Evolutionary conservation across 345 rosid genomes (phyloP).

Genomic region (Murraya paniculata): DNA sequence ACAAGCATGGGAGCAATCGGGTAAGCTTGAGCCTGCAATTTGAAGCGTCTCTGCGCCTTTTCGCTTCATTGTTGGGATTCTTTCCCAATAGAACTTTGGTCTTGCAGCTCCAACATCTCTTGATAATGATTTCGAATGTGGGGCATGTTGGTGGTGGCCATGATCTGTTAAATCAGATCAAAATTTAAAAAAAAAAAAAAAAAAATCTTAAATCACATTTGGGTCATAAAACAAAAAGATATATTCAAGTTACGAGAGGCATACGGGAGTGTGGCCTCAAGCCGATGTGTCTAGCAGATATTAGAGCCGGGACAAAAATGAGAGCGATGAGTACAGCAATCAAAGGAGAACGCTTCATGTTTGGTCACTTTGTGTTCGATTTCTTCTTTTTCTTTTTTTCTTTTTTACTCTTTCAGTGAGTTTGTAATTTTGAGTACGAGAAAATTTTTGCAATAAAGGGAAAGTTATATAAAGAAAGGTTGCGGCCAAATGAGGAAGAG

Average conservation of each 20-base stretch:
- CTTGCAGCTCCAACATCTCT: background rate
- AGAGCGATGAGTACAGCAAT: constrained; percentile 28
- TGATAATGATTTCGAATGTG: background rate
- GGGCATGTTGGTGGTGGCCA: constrained; percentile 6
- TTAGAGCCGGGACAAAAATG: constrained; percentile 22
- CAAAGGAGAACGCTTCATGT: constrained; percentile 38
- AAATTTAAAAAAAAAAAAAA: no score
- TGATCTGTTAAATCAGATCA: constrained; percentile 22
- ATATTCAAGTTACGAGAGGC: background rate
- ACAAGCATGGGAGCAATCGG: constrained; percentile 90
- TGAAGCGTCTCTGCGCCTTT: constrained; percentile 58
- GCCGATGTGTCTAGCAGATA: constrained; percentile 39
- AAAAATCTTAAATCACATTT: no score
- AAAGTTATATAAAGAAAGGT: background rate
- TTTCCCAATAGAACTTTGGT: constrained; percentile 24
- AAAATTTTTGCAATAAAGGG: background rate
- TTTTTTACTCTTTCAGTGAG: no score
- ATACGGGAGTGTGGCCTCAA: constrained; percentile 28
- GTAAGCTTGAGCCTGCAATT: constrained; percentile 80
- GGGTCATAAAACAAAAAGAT: no score
- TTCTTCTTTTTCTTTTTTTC: background rate
- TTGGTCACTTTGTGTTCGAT: background rate
- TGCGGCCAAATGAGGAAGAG: background rate
- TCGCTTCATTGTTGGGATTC: constrained; percentile 11
- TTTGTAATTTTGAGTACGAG: background rate